These are phyloP conservation scores for Eimeria acervulina DNA, from an alignment of 169 alveolate species.

Conservation along the genomic window DNA sequence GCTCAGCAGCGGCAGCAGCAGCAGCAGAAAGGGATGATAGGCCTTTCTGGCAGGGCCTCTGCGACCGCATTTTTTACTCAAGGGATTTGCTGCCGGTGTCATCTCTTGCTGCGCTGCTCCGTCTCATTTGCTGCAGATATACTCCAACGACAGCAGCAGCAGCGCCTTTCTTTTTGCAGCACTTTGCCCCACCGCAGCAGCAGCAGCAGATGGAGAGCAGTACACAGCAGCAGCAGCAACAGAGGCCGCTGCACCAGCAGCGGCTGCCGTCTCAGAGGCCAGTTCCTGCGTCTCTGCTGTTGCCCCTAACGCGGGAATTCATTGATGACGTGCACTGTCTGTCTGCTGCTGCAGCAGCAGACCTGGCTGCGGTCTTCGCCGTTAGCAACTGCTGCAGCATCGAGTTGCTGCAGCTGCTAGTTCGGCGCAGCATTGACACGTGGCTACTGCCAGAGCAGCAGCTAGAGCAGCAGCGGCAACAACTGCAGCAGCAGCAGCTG, in stretches of 20 bases:
- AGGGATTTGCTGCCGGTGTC: slow-evolving; percentile 61
- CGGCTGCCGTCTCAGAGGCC: slow-evolving; percentile 67
- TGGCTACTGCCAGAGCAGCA: slow-evolving; percentile 45
- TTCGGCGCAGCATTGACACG: slow-evolving; percentile 58
- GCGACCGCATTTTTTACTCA: slow-evolving; percentile 1
- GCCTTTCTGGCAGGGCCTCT: slow-evolving; percentile 55
- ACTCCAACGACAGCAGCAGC: slow-evolving; percentile 30
- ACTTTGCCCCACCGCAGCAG: slow-evolving; percentile 3
- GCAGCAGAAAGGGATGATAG: slow-evolving; percentile 53
- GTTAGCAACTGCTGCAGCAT: slow-evolving; percentile 57
- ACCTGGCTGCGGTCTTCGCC: slow-evolving; percentile 32
- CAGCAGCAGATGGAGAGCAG: slow-evolving; percentile 25
- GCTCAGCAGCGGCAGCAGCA: slow-evolving; percentile 26
- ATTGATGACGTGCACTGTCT: slow-evolving; percentile 46
- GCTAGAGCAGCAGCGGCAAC: slow-evolving; percentile 12
- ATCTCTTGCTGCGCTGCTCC: slow-evolving; percentile 41
- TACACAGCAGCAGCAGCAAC: slow-evolving; percentile 49
- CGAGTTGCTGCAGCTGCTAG: slow-evolving; percentile 66
- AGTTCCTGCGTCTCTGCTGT: slow-evolving; percentile 25
- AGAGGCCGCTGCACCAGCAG: slow-evolving; percentile 22
- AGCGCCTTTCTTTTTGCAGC: slow-evolving; percentile 55
- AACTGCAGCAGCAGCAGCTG: slow-evolving; percentile 48
- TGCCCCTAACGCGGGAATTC: slow-evolving; percentile 47
- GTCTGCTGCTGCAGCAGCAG: slow-evolving; percentile 62
- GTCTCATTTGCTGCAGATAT: slow-evolving; percentile 66